Evolutionary conservation across 2,329 filamentous ascomycete genomes (phyloP), one percentile per base, ranked within the genome.

Genomic region (Clonostachys byssicola): DNA sequence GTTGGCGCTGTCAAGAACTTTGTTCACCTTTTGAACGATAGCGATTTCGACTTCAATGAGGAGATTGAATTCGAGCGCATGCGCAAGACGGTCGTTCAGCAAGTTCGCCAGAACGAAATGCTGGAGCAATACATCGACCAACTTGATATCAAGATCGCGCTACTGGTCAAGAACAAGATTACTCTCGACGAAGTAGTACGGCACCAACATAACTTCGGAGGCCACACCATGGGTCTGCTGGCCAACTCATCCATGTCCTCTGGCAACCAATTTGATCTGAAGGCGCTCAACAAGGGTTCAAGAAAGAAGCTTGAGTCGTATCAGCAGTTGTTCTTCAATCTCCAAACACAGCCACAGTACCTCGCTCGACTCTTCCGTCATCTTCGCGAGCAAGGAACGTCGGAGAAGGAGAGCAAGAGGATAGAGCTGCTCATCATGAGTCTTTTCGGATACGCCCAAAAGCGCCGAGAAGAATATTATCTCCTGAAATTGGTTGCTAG

Each of bases 81-180:
- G 61, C 83, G 95, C 46, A 96, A 97, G 74, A 95, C 89, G 5
- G 94, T 99, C 14, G 92, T 99, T 7, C 92, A 97, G 62, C 92
- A 97, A 62, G 94, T 99, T 10, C 86, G 92, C 43, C 92, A 96
- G 58, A 99, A 99, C 60, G 94, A 99, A 69, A 85, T 95, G 74
- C 83, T 95, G 38, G 94, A 99, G 68, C 91, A 96, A 63, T 99
- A 99, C 61, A 96, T 99, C 56, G 92, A 96, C 58, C 94, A 99
- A 63, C 80, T 99, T 35, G 95, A 99, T 62, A 96, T 99, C 75
- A 99, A 99, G 72, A 99, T 99, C 64, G 94, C 94, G 2, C 80
- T 99, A 4, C 78, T 99, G 16, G 94, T 99, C 59, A 97, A 97
- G 78, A 99, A 99, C 80, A 99, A 99, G 69, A 99, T 99, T 60